A percentile compares a stretch with the other conserved stretches of the same genome.
These are phyloP conservation scores for Sisymbrium altissimum DNA, from an alignment of 345 rosid genomes.

Conservation along the genomic window DNA sequence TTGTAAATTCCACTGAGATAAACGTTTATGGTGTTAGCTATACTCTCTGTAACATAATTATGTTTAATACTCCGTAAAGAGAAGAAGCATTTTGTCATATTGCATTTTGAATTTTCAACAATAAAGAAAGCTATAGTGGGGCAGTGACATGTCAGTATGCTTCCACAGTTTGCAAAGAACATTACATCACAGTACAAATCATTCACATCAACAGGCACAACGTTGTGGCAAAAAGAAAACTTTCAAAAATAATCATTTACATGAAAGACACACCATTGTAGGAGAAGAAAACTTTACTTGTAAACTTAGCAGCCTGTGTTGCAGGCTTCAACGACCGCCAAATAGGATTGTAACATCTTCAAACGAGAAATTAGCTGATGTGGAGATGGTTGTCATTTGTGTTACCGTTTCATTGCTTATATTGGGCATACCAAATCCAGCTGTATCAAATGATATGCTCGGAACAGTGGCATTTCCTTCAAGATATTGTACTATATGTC, in stretches of 20 bases:
- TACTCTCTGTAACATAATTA: not conserved
- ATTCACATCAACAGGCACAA: not conserved
- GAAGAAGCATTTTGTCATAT: not conserved
- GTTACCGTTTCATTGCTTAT: constrained; percentile 24
- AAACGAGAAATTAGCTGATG: constrained; percentile 25
- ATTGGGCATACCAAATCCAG: constrained; percentile 30
- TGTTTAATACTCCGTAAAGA: no score
- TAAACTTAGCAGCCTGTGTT: not conserved
- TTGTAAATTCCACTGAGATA: not conserved
- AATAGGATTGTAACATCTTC: constrained; percentile 22
- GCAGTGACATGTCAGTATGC: not conserved
- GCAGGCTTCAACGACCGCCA: constrained; percentile 18
- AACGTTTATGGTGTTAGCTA: not conserved
- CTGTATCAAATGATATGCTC: constrained; percentile 7
- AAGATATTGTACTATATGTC: constrained; percentile 36
- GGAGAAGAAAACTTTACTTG: not conserved
- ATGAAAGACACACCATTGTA: not conserved
- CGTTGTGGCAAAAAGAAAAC: not conserved
- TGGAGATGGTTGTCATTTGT: constrained; percentile 7
- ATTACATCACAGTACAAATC: not conserved
- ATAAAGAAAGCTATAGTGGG: not conserved
- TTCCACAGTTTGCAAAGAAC: not conserved
- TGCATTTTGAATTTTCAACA: not conserved
- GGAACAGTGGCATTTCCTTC: constrained; percentile 20
- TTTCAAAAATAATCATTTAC: not conserved